These are phyloP conservation scores for Thermochaetoides thermophila DNA, from an alignment of 495 filamentous ascomycete species.

Conservation along the genomic window DNA sequence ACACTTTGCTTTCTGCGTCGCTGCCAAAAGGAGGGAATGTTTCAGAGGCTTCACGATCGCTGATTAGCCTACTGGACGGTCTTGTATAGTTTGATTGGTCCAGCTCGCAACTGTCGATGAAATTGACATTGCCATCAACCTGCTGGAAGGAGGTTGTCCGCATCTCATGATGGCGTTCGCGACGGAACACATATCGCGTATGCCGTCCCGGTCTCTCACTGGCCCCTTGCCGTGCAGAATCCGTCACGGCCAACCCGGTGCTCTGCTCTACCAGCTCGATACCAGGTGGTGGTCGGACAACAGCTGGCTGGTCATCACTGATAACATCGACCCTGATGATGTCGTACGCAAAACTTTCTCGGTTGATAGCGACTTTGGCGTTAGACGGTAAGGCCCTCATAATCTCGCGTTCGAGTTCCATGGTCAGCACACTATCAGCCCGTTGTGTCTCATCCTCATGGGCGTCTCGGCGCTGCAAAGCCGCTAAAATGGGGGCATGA, in stretches of 20 bases:
- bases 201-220: background rate
- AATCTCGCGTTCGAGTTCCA: conserved; percentile 31
- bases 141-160: conserved; percentile 23
- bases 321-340: conserved; percentile 61
- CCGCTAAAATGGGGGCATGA: too few species aligned
- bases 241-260: too few species aligned
- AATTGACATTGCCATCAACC: too few species aligned
- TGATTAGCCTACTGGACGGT: too few species aligned
- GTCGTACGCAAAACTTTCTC: conserved; percentile 47
- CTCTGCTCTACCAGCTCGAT: conserved; percentile 55
- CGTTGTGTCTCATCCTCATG: conserved; percentile 26
- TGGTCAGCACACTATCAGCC: conserved; percentile 26
- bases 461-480: too few species aligned
- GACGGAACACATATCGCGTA: conserved; percentile 16
- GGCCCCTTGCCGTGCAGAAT: background rate
- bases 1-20: too few species aligned
- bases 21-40: too few species aligned
- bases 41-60: too few species aligned
- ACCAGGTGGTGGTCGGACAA: conserved; percentile 48
- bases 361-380: conserved; percentile 48
- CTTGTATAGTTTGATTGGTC: too few species aligned
- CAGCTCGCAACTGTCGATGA: too few species aligned
- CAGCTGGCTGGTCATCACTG: conserved; percentile 42
- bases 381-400: conserved; percentile 28
- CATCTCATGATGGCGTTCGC: conserved; percentile 23